Base-by-base conservation (phyloP, 2,329 filamentous ascomycete species). In the Ceratocystis albifundus region DNA sequence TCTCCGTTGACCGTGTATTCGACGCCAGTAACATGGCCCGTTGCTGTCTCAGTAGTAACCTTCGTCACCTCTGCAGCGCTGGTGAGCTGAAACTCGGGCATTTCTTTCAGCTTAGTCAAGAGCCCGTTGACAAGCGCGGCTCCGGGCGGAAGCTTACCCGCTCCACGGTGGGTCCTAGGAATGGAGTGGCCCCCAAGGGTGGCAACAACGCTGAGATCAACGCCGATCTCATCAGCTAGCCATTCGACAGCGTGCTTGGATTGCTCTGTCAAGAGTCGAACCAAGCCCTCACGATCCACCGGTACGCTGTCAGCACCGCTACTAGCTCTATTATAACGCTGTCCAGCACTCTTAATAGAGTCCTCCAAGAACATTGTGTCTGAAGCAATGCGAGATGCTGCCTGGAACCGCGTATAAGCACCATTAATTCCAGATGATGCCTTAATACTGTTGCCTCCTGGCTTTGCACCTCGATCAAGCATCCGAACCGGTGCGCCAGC, bases 351-450 rank as follows among this genome's bases (percentile, higher is more conserved):
- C 25, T 74, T 76, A 6, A 84, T 70, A 0, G 84, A 86, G 72
- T 87, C 84, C 30, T 76, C 72, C 69, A 78, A 80, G 70, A 85
- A 86, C 0, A 74, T 70, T 4, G 48, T 28, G 22, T 65, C 66
- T 0, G 74, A 71, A 55, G 72, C 69, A 55, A 76, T 70, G n/a
- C 74, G 71, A 50, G 71, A 65, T 2, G 71, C 74, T 10, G 73
- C 72, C 71, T 88, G 85, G 69, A 82, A 86, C 2, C 76, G 76
- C 0, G 84, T 87, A 0, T 79, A 78, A 0, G 83, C 83, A 5
- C 83, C 84, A 69, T 86, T 87, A 73, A 87, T 87, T 0, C 84
- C 84, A 0, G 84, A 86, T 0, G 84, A 87, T 0, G 84, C 84
- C 73, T 87, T 87, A 74, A 87, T 85, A 70, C 79, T 83, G 71